These are phyloP conservation scores for Anthracocystis walkeri DNA, from an alignment of 1,284 basidiomycete genomes.

Conservation along the genomic window DNA sequence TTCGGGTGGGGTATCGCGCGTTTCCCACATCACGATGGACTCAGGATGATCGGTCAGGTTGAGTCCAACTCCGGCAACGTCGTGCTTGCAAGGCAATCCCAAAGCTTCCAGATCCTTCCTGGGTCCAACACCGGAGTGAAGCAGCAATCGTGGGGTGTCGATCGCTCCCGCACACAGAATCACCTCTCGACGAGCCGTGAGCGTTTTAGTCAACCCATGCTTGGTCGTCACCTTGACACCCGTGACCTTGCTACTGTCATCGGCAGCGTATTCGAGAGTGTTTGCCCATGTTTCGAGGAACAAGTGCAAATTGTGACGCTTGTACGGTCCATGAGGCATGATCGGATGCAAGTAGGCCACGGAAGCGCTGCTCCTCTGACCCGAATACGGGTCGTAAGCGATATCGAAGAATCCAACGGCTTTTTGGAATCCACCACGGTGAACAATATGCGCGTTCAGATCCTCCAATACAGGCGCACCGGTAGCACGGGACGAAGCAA, in stretches of 20 bases:
- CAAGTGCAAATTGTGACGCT: conserved; percentile 68
- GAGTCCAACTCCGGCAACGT: conserved; percentile 73
- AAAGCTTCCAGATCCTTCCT: conserved; percentile 70
- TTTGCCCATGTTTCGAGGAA: conserved; percentile 70
- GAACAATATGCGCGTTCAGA: conserved; percentile 66
- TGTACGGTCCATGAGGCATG: conserved; percentile 66
- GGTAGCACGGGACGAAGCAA: conserved; percentile 58
- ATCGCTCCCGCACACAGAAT: conserved; percentile 70
- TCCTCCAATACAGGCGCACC: conserved; percentile 67
- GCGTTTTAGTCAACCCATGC: conserved; percentile 58
- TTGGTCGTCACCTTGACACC: conserved; percentile 62
- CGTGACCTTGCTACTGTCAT: conserved; percentile 51
- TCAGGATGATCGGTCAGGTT: conserved; percentile 74
- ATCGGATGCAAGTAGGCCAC: conserved; percentile 70
- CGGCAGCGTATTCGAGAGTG: conserved; percentile 49
- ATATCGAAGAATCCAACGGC: conserved; percentile 70
- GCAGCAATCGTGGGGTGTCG: conserved; percentile 73
- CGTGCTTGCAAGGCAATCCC: conserved; percentile 70
- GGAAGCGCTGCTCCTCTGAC: conserved; percentile 64
- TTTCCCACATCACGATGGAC: conserved; percentile 68
- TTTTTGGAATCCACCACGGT: conserved; percentile 61
- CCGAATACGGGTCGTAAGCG: conserved; percentile 69
- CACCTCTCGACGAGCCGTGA: conserved; percentile 65
- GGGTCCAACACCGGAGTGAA: conserved; percentile 74
- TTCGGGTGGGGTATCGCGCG: conserved; percentile 66